Evolutionary conservation across 495 filamentous ascomycete species (phyloP).

Genomic region (Rhypophila decipiens): DNA sequence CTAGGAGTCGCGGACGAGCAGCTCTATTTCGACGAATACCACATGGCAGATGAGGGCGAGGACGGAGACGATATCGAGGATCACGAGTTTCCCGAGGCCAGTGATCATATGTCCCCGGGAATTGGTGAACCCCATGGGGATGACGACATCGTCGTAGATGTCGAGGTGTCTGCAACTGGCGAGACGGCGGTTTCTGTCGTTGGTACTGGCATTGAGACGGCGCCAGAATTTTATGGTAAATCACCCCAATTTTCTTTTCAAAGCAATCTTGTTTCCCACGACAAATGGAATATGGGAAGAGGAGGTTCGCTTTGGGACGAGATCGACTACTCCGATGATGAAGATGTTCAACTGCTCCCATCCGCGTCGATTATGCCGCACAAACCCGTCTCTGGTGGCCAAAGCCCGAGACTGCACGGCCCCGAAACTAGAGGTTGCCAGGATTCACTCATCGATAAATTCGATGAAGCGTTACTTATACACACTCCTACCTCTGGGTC

Average conservation of each 20-base stretch:
- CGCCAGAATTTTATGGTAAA: neutral
- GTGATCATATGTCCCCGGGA: neutral
- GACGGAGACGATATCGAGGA: slow-evolving; percentile 9
- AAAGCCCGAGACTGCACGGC: no score
- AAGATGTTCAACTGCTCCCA: no score
- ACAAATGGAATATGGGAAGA: no score
- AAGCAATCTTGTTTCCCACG: neutral
- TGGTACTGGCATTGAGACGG: neutral
- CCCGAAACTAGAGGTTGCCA: no score
- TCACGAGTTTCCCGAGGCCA: no score
- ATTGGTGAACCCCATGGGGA: neutral
- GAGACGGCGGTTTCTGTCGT: neutral
- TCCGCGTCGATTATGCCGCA: no score
- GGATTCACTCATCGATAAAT: no score
- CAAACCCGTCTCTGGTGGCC: no score
- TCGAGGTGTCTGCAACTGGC: no score
- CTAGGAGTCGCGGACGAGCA: no score
- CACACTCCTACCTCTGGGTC: no score
- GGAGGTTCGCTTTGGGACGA: slow-evolving; percentile 4
- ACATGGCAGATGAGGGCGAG: slow-evolving; percentile 2
- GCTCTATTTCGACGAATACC: slow-evolving; percentile 5
- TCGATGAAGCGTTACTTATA: no score
- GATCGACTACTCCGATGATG: slow-evolving; percentile 29
- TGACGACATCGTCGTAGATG: neutral
- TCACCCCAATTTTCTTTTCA: neutral